phyloP scores from a whole-genome alignment of 2,329 filamentous ascomycete genomes.

The Aaosphaeria pasadenensis region DNA sequence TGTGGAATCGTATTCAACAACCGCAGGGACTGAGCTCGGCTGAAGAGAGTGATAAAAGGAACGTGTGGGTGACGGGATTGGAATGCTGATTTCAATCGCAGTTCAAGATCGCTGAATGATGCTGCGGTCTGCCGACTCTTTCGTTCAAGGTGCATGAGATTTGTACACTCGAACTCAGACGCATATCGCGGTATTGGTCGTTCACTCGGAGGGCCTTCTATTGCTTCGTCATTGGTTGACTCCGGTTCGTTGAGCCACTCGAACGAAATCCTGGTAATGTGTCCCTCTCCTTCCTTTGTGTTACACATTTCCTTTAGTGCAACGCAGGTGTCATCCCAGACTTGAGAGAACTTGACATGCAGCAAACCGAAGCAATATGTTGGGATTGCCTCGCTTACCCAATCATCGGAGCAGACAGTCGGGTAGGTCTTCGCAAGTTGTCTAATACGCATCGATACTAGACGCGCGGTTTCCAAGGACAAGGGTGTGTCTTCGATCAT shows the following conservation, averaged over 20 bases:
- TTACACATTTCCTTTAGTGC: slow-evolving; percentile 73
- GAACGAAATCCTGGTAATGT: slow-evolving; percentile 70
- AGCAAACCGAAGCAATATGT: slow-evolving; percentile 86
- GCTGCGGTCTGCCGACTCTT: slow-evolving; percentile 12
- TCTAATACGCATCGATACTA: slow-evolving; percentile 80
- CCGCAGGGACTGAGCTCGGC: slow-evolving; percentile 75
- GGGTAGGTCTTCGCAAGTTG: slow-evolving; percentile 68
- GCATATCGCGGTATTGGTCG: slow-evolving; percentile 36
- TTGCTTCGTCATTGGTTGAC: slow-evolving; percentile 6
- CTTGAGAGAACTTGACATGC: slow-evolving; percentile 76
- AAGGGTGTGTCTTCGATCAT: slow-evolving; percentile 77
- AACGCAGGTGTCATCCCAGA: slow-evolving; percentile 81
- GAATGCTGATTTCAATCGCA: slow-evolving; percentile 63
- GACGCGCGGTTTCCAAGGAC: slow-evolving; percentile 71
- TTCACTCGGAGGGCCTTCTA: neutral
- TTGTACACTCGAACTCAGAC: slow-evolving; percentile 83
- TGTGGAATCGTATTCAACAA: slow-evolving; percentile 71
- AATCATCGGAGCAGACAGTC: slow-evolving; percentile 56
- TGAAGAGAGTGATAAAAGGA: slow-evolving; percentile 51
- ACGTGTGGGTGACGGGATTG: slow-evolving; percentile 60
- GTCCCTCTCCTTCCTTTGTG: slow-evolving; percentile 67
- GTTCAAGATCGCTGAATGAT: slow-evolving; percentile 22
- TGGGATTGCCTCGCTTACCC: slow-evolving; percentile 71
- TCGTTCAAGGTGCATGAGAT: slow-evolving; percentile 55
- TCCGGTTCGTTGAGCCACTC: slow-evolving; percentile 60